phyloP scores from a whole-genome alignment of 2,329 filamentous ascomycete species.

The Xylariaceae sp. region DNA sequence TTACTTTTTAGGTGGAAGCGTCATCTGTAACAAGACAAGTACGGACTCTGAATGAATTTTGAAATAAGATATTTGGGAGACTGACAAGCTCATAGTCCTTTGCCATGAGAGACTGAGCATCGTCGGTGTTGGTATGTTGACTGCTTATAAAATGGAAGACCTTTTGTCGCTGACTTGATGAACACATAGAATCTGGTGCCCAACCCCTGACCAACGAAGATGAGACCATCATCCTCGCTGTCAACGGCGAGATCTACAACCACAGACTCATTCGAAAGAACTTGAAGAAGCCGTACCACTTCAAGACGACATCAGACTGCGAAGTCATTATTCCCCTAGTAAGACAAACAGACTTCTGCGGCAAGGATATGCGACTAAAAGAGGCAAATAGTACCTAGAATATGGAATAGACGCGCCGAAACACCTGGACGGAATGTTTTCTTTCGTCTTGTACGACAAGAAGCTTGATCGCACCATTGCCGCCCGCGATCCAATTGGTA shows the following conservation, averaged over 20 bases:
- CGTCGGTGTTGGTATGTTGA: conserved; percentile 80
- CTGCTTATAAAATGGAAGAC: conserved; percentile 2
- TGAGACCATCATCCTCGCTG: conserved; percentile 80
- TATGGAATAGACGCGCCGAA: conserved; percentile 89
- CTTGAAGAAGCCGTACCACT: conserved; percentile 80
- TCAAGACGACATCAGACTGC: conserved; percentile 98
- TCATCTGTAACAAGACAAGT: conserved; percentile 90
- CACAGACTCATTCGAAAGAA: conserved; percentile 89
- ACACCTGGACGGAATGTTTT: conserved; percentile 98
- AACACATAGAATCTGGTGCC: conserved; percentile 73
- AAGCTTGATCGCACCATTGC: conserved; percentile 87
- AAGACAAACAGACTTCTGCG: conserved; percentile 31
- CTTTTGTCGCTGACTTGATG: not conserved
- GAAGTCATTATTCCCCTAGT: conserved; percentile 98
- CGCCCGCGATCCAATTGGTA: conserved; percentile 91
- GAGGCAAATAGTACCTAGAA: conserved; percentile 71
- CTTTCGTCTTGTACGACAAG: conserved; percentile 97
- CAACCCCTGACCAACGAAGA: conserved; percentile 94
- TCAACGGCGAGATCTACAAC: conserved; percentile 99
- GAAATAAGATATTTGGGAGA: conserved; percentile 23
- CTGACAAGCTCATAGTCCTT: conserved; percentile 58
- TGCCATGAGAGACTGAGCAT: conserved; percentile 97
- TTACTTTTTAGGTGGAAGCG: conserved; percentile 67
- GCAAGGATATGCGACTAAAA: not conserved
- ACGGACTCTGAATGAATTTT: conserved; percentile 35